A percentile compares a stretch with the other conserved stretches of the same genome.
phyloP scores from a whole-genome alignment of 805 yeast genomes.

The Cyberlindnera saturnus region DNA sequence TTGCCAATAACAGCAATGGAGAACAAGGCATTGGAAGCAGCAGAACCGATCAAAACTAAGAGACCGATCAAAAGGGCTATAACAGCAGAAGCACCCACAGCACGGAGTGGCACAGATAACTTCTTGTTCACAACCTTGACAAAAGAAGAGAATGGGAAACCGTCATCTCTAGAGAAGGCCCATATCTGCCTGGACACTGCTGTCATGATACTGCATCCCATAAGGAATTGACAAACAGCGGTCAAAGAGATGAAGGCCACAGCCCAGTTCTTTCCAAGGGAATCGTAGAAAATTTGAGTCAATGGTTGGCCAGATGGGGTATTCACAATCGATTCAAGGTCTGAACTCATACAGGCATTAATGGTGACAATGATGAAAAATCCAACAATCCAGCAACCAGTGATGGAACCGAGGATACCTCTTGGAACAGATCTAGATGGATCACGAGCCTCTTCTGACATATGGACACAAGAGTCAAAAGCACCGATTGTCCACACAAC shows the following conservation, averaged over 20 bases:
- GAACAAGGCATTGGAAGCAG: constrained; percentile 40
- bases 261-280: constrained; percentile 63
- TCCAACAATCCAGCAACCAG: constrained; percentile 51
- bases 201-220: constrained; percentile 58
- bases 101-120: constrained; percentile 59
- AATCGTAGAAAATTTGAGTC: constrained; percentile 58
- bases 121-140: constrained; percentile 53
- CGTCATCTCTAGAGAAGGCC: constrained; percentile 75
- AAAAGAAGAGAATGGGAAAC: constrained; percentile 54
- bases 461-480: constrained; percentile 64
- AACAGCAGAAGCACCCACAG: constrained; percentile 41
- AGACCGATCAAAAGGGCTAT: constrained; percentile 33
- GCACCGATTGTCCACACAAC: constrained; percentile 74
- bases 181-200: constrained; percentile 65
- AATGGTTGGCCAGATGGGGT: constrained; percentile 53
- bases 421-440: constrained; percentile 58
- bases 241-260: constrained; percentile 56
- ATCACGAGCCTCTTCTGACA: constrained; percentile 62
- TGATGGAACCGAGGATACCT: constrained; percentile 55
- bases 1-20: constrained; percentile 38
- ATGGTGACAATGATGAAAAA: constrained; percentile 47
- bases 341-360: constrained; percentile 46
- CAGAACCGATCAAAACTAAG: constrained; percentile 34
- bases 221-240: constrained; percentile 54
- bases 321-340: constrained; percentile 34